Evolutionary conservation across 345 rosid genomes (phyloP).

Genomic region (Cochlearia excelsa): DNA sequence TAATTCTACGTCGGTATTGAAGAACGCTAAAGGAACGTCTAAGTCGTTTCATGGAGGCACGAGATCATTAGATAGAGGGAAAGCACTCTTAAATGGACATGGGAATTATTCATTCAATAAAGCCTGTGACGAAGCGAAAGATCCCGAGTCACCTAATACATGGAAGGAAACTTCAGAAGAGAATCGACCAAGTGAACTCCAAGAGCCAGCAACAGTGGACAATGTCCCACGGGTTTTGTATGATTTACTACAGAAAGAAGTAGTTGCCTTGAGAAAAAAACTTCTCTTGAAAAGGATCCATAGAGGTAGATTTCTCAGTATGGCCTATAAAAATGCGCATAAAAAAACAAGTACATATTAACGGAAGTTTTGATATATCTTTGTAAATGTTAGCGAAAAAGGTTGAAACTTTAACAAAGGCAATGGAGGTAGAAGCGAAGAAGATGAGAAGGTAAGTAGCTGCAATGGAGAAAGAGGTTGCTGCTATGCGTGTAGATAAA

Average conservation of each 20-base stretch:
- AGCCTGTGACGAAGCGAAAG: constrained; percentile 65
- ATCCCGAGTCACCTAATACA: constrained; percentile 37
- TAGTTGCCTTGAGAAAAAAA: constrained; percentile 73
- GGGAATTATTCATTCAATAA: constrained; percentile 66
- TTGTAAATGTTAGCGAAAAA: constrained; percentile 87
- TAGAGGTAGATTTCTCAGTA: constrained; percentile 60
- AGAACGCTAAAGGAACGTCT: constrained; percentile 96
- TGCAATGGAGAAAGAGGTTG: constrained; percentile 98
- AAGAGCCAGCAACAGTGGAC: constrained; percentile 42
- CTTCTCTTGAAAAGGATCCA: constrained; percentile 93
- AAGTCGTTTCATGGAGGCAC: constrained; percentile 99
- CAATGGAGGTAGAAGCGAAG: constrained; percentile 99
- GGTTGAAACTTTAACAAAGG: constrained; percentile 91
- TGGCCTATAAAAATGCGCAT: too few relatives aligned
- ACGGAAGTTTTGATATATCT: constrained; percentile 15
- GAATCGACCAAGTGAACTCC: constrained; percentile 48
- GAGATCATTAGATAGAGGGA: constrained; percentile 78
- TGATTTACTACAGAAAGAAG: constrained; percentile 94
- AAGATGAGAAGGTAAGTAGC: constrained; percentile 99
- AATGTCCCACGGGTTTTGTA: constrained; percentile 77
- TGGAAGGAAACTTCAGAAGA: constrained; percentile 41
- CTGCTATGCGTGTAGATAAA: constrained; percentile 93
- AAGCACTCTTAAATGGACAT: constrained; percentile 66
- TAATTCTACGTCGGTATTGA: constrained; percentile 66
- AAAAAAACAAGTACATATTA: too few relatives aligned